Evolutionary conservation across 2,329 filamentous ascomycete genomes (phyloP), one percentile per base, ranked within the genome.

Genomic region (Beauveria rudraprayagi): DNA sequence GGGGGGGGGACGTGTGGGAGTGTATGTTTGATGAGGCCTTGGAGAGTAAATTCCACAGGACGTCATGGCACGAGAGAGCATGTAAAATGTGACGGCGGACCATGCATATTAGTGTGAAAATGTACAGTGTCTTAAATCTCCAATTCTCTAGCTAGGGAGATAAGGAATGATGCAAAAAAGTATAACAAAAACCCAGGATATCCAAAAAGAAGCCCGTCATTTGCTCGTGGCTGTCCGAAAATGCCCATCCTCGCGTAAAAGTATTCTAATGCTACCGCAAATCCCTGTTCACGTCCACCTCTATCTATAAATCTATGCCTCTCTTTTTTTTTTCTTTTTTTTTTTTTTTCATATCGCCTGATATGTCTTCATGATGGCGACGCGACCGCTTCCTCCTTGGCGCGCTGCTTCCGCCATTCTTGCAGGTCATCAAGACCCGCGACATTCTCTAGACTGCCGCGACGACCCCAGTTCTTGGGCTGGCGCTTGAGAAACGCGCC

Each of bases 401-500:
- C 55, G 41, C 55, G 54, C 50, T 62, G 60, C 63, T 61, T 70
- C 64, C 71, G 67, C 63, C 69, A 66, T 61, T 73, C 70, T 17
- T 69, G 63, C 51, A 70, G 46, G 19, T 74, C 69, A 6, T 75
- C 70, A 66, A 70, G 67, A 14, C 68, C 71, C 80, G 92, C 89
- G 43, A 92, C 78, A 70, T 90, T 94, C 60, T 92, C 89, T 43
- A 92, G 78, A 70, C 90, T 95, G 60, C 87, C 88, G 63, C 92
- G 82, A 46, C 93, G 82, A 1, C 92, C 92, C 93, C 93, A 97
- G 69, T 96, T 95, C 64, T 82, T 83, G 0, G 93, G 93, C 75
- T 96, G 91, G 51, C 92, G 80, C 77, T 93, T 96, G 63, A 99
- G 78, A 71, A 99, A 99, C 0, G 94, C 94, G 1, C 94, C 94